Conservation (phyloP, 192 early-diverging fungal species). For the Podila horticola region DNA sequence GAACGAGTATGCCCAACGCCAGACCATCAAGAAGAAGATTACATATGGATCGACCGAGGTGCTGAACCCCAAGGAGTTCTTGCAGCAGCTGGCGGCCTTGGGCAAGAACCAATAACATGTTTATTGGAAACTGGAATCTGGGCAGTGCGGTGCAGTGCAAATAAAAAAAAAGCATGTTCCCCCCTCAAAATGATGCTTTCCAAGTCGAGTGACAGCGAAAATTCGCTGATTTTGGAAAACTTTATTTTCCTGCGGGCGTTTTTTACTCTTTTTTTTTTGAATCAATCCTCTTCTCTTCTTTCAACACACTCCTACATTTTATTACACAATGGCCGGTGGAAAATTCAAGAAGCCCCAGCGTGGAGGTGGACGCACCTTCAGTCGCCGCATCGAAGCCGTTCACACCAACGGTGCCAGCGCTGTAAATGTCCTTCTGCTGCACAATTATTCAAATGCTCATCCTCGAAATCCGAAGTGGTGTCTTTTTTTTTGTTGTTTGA, state of each 20-base stretch:
- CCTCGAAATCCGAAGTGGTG: neutral
- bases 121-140: neutral
- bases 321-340: slow-evolving; percentile 46
- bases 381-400: slow-evolving; percentile 51
- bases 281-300: neutral
- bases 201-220: too few species aligned
- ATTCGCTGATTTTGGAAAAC: neutral
- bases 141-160: neutral
- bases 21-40: slow-evolving; percentile 77
- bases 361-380: slow-evolving; percentile 50
- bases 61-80: slow-evolving; percentile 79
- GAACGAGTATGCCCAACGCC: slow-evolving; percentile 81
- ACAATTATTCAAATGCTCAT: neutral
- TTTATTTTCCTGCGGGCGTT: neutral
- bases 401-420: slow-evolving; percentile 27
- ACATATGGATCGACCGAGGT: slow-evolving; percentile 96
- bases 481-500: neutral
- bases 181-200: too few species aligned
- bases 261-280: neutral
- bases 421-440: slow-evolving; percentile 10
- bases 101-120: slow-evolving; percentile 51
- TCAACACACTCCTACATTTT: neutral
- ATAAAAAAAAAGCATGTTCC: neutral
- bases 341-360: slow-evolving; percentile 54
- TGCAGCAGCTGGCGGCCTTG: slow-evolving; percentile 81